Percentiles rank a stretch among this genome's conserved stretches.
Evolutionary conservation across 345 rosid species (phyloP).

Genomic region (Carallia brachiata): DNA sequence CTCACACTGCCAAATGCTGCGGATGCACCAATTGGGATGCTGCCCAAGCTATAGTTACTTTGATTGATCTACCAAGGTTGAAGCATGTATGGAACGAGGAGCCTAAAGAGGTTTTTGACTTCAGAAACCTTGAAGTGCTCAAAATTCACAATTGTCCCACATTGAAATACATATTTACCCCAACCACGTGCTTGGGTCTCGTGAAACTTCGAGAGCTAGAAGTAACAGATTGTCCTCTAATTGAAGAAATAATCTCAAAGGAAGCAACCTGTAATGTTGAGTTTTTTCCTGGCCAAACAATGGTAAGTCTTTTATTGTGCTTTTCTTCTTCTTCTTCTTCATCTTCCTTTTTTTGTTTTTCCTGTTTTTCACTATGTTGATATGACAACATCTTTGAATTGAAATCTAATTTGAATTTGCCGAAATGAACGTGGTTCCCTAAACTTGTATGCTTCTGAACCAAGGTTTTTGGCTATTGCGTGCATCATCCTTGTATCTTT

Average conservation of each 20-base stretch:
- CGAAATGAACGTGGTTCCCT: no score
- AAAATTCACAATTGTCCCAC: constrained; percentile 7
- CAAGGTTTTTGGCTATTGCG: no score
- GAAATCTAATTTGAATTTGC: no score
- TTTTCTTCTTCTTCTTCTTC: no score
- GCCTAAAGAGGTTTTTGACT: constrained; percentile 1
- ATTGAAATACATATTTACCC: constrained; percentile 10
- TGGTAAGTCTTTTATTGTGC: no score
- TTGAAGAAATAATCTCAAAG: constrained; percentile 6
- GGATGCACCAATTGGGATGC: not conserved
- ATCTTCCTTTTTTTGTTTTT: no score
- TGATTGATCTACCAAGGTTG: constrained; percentile 7
- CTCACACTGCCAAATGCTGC: not conserved
- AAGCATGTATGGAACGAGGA: not conserved
- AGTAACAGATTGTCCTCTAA: not conserved
- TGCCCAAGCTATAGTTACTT: constrained; percentile 1
- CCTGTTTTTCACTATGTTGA: no score
- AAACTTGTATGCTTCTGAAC: no score
- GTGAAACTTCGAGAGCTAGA: not conserved
- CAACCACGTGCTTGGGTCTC: not conserved
- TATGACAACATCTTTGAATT: no score
- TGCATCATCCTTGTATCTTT: no score
- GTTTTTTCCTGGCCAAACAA: not conserved
- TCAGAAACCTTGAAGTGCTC: not conserved
- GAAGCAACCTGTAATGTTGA: not conserved